Conservation (phyloP, 1,284 basidiomycete species). For the Golubevia pallescens region DNA sequence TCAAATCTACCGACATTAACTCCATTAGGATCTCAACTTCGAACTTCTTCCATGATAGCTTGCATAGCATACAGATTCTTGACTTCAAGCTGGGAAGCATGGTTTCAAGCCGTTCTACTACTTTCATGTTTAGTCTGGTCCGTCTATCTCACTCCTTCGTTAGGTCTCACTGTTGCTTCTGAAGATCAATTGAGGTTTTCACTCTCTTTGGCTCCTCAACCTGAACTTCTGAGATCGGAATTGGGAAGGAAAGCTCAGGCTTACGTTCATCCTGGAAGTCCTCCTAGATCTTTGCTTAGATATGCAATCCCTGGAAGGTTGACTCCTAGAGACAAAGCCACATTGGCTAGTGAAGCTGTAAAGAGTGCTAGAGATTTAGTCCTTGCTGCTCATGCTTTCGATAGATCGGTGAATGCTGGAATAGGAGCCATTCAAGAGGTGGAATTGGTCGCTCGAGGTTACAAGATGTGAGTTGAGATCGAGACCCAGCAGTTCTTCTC, state of each 20-base stretch:
- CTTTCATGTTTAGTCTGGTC: background rate
- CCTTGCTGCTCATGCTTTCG: constrained; percentile 34
- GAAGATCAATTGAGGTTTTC: background rate
- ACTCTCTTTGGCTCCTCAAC: background rate
- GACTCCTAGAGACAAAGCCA: background rate
- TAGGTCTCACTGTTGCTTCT: background rate
- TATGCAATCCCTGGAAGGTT: background rate
- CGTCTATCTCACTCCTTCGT: background rate
- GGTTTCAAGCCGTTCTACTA: background rate
- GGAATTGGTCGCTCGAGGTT: constrained; percentile 56
- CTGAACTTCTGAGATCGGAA: background rate
- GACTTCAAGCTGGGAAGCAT: background rate
- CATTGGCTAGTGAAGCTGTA: background rate
- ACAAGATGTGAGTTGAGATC: constrained; percentile 27
- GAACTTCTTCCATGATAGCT: background rate
- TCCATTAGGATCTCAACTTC: background rate
- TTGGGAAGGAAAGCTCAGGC: background rate
- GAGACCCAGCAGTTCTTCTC: background rate
- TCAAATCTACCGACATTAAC: background rate
- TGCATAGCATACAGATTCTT: background rate
- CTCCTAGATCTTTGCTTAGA: constrained; percentile 5
- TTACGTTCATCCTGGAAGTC: background rate
- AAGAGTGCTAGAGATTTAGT: constrained; percentile 17
- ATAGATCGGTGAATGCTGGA: constrained; percentile 40
- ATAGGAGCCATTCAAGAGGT: constrained; percentile 59